Evolutionary conservation across 148 eudicot genomes (phyloP).

Genomic region (Vaccinium darrowii): DNA sequence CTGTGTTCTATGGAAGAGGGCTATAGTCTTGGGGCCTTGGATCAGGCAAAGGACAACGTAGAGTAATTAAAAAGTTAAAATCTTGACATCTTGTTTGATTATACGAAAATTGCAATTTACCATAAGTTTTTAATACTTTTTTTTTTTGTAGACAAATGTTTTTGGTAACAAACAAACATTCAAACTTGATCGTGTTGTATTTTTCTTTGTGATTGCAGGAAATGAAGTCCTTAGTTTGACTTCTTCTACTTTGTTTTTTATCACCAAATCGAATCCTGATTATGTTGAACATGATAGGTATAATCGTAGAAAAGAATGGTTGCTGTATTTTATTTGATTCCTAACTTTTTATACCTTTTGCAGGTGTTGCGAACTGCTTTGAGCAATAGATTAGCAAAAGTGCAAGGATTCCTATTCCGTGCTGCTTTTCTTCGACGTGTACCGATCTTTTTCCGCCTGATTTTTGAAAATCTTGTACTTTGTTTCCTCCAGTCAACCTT

Average conservation of each 20-base stretch:
- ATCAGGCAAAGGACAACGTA: not conserved
- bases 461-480: constrained; percentile 76
- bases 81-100: not conserved
- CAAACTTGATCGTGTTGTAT: not conserved
- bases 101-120: not conserved
- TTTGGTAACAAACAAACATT: not conserved
- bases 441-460: constrained; percentile 81
- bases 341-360: constrained; percentile 18
- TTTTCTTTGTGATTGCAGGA: not conserved
- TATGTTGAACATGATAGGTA: not conserved
- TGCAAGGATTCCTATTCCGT: constrained; percentile 95
- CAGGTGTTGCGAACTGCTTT: constrained; percentile 90
- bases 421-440: constrained; percentile 97
- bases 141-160: not conserved
- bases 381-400: constrained; percentile 96
- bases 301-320: not conserved
- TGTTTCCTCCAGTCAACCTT: constrained; percentile 87
- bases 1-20: not conserved
- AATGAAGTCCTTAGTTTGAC: not conserved
- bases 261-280: not conserved
- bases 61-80: not conserved
- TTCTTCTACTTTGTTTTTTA: not conserved
- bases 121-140: not conserved
- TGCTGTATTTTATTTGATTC: not conserved
- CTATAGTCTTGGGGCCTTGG: not conserved